phyloP scores from a whole-genome alignment of 371 early-diverging fungal genomes.

The Mucor piriformis region DNA sequence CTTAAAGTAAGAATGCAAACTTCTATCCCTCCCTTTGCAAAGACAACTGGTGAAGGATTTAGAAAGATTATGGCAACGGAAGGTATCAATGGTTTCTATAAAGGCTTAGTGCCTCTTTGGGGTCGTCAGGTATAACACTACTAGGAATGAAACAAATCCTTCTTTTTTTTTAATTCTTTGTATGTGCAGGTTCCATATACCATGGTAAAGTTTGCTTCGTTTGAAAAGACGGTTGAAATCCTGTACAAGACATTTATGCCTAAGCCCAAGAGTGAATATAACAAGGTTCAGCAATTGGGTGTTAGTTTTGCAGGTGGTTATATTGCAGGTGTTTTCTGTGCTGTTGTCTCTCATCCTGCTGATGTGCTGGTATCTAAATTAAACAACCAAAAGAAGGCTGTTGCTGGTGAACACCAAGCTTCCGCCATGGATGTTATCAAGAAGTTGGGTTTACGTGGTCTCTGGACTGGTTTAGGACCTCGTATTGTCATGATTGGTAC shows the following conservation, averaged over 20 bases:
- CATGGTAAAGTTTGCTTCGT: constrained; percentile 94
- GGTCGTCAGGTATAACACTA: constrained; percentile 64
- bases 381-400: constrained; percentile 72
- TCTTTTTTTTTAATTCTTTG: background rate
- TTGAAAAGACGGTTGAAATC: constrained; percentile 77
- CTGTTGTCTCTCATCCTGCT: constrained; percentile 95
- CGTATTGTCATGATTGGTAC: constrained; percentile 81
- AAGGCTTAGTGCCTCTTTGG: constrained; percentile 80
- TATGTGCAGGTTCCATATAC: constrained; percentile 73
- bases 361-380: constrained; percentile 94
- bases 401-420: constrained; percentile 55
- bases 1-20: constrained; percentile 83
- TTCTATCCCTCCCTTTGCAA: constrained; percentile 70
- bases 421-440: constrained; percentile 57
- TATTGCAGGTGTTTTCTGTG: constrained; percentile 91
- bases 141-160: too few species aligned
- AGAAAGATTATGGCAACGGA: constrained; percentile 61
- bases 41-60: constrained; percentile 66
- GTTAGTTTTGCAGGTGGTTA: constrained; percentile 88
- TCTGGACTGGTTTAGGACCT: constrained; percentile 69
- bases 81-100: constrained; percentile 73
- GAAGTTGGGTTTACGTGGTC: constrained; percentile 63
- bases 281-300: constrained; percentile 75
- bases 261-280: constrained; percentile 76
- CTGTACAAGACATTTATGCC: constrained; percentile 73